A percentile compares a stretch with the other conserved stretches of the same genome.
phyloP scores from a whole-genome alignment of 2,329 filamentous ascomycete species.

The Aspergillus tamarii region DNA sequence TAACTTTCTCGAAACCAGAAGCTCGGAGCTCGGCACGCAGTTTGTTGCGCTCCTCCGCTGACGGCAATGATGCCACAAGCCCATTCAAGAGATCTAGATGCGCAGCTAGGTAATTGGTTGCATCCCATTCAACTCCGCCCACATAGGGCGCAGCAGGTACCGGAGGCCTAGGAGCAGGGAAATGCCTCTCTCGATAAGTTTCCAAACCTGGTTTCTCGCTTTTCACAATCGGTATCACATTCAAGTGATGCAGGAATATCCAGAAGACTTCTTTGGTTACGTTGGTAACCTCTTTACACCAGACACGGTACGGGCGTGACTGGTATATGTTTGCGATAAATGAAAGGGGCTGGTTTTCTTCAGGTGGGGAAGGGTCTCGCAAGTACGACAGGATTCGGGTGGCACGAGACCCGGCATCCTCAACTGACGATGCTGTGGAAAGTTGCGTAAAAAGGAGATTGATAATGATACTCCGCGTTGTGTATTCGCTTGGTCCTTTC shows the following conservation, averaged over 20 bases:
- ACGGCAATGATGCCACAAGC: slow-evolving; percentile 78
- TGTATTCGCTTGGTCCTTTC: slow-evolving; percentile 96
- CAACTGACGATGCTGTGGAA: slow-evolving; percentile 63
- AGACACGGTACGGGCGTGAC: slow-evolving; percentile 85
- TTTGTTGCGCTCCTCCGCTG: slow-evolving; percentile 69
- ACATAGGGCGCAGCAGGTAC: slow-evolving; percentile 95
- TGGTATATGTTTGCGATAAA: slow-evolving; percentile 91
- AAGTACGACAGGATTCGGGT: slow-evolving; percentile 77
- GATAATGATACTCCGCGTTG: slow-evolving; percentile 85
- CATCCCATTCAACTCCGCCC: slow-evolving; percentile 97
- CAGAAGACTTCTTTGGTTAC: slow-evolving; percentile 99
- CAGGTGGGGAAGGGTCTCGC: slow-evolving; percentile 74
- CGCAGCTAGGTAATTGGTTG: slow-evolving; percentile 91
- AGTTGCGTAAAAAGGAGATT: slow-evolving; percentile 89
- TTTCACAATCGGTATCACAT: slow-evolving; percentile 68
- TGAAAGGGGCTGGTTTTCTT: slow-evolving; percentile 74
- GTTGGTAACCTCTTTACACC: slow-evolving; percentile 88
- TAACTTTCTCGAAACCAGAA: slow-evolving; percentile 87
- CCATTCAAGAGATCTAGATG: slow-evolving; percentile 94
- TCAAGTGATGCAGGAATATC: slow-evolving; percentile 96
- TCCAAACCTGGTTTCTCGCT: slow-evolving; percentile 36
- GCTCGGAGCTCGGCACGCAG: slow-evolving; percentile 78
- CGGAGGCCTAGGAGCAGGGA: slow-evolving; percentile 82
- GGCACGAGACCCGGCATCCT: slow-evolving; percentile 67
- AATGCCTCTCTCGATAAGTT: slow-evolving; percentile 62